A percentile compares a stretch with the other conserved stretches of the same genome.
These are phyloP conservation scores for Ophiostoma ips DNA, from an alignment of 2,329 filamentous ascomycete species.

Conservation along the genomic window DNA sequence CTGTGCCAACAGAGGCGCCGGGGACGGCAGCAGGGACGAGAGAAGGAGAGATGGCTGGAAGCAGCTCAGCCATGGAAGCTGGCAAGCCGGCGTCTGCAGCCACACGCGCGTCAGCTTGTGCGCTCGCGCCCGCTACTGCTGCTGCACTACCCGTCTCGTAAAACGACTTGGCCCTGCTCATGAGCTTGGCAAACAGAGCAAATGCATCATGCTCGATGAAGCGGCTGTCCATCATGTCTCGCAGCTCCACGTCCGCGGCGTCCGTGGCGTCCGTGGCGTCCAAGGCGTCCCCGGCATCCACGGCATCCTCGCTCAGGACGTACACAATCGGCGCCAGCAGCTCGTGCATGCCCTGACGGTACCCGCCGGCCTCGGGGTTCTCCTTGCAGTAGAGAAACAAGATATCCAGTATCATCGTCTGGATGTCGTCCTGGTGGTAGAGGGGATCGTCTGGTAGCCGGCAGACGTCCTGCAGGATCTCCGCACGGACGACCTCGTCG, in stretches of 20 bases:
- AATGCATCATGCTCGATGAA: constrained; percentile 89
- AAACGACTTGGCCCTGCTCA: constrained; percentile 76
- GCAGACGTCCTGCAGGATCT: constrained; percentile 91
- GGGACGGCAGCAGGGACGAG: background rate
- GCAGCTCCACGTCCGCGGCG: constrained; percentile 33
- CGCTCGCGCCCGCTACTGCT: background rate
- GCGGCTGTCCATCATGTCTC: constrained; percentile 52
- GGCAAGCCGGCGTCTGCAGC: background rate
- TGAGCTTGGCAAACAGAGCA: constrained; percentile 68
- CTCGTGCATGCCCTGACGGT: constrained; percentile 99
- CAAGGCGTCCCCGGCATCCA: constrained; percentile 27
- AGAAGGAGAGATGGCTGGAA: constrained; percentile 5
- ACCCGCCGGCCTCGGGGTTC: constrained; percentile 71
- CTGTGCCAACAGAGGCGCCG: background rate
- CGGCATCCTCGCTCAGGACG: constrained; percentile 68
- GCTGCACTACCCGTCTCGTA: constrained; percentile 54
- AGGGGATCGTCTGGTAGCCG: constrained; percentile 84
- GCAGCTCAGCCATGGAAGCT: background rate
- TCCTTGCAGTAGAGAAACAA: constrained; percentile 92
- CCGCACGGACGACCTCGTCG: constrained; percentile 70
- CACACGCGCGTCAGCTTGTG: background rate
- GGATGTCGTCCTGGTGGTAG: constrained; percentile 68
- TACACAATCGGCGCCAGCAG: constrained; percentile 79
- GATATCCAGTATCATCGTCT: constrained; percentile 72
- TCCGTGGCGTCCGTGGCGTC: constrained; percentile 15